Percentiles rank a stretch among this genome's conserved stretches.
phyloP scores from a whole-genome alignment of 495 filamentous ascomycete genomes.

The Penicillium silybi region DNA sequence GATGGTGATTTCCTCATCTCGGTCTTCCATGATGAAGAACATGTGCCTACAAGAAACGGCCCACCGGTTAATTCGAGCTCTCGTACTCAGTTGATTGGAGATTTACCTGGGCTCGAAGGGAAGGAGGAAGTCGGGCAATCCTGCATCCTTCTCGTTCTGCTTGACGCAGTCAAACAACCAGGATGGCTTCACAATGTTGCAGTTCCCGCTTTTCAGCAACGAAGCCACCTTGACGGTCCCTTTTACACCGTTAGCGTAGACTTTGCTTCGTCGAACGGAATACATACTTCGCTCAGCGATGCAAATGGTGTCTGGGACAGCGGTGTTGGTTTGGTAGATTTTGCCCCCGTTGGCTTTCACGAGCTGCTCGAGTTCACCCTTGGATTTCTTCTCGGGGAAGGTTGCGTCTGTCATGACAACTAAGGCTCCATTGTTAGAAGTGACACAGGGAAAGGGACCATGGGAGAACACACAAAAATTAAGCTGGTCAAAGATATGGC shows the following conservation, averaged over 20 bases:
- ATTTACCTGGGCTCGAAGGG: constrained; percentile 66
- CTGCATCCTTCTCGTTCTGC: constrained; percentile 60
- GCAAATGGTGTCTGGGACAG: constrained; percentile 57
- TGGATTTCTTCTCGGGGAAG: constrained; percentile 61
- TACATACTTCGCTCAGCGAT: constrained; percentile 70
- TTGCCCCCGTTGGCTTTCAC: constrained; percentile 86
- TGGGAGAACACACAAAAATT: constrained; percentile 61
- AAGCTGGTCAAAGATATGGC: constrained; percentile 66
- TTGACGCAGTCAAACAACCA: constrained; percentile 84
- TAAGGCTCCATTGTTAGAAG: constrained; percentile 22
- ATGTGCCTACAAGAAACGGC: constrained; percentile 41
- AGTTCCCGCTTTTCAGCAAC: constrained; percentile 62
- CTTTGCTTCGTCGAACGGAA: neutral
- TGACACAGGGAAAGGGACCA: neutral
- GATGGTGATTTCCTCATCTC: constrained; percentile 37
- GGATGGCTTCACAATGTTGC: constrained; percentile 69
- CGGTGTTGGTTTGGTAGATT: constrained; percentile 68
- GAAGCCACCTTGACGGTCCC: constrained; percentile 82
- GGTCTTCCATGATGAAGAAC: constrained; percentile 48
- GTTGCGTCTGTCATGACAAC: constrained; percentile 60
- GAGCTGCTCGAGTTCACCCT: constrained; percentile 76
- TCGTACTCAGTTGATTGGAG: constrained; percentile 2
- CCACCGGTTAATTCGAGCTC: neutral
- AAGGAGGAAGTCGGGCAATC: constrained; percentile 53
- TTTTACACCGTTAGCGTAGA: constrained; percentile 18